These are phyloP conservation scores for Flaveria bidentis DNA, from an alignment of 129 eudicot species.

Conservation along the genomic window DNA sequence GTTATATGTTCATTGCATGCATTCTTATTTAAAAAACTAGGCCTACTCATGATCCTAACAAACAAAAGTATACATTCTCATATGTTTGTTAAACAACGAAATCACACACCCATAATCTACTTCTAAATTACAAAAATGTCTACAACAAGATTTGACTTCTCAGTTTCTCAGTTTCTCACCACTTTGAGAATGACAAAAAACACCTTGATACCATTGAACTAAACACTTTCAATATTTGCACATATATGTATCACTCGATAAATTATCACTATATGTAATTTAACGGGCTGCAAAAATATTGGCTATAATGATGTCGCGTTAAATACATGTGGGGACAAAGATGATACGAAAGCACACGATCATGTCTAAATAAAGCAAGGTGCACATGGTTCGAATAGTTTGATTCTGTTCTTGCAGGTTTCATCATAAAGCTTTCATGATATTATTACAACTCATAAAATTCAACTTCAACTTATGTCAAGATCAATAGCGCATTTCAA, in stretches of 20 bases:
- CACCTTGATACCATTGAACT: too few relatives aligned
- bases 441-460: conserved; percentile 12
- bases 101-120: too few relatives aligned
- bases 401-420: conserved; percentile 30
- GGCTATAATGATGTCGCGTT: background rate
- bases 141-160: too few relatives aligned
- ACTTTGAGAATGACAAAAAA: too few relatives aligned
- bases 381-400: conserved; percentile 36
- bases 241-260: background rate
- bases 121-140: too few relatives aligned
- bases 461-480: background rate
- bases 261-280: background rate
- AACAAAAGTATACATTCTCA: too few relatives aligned
- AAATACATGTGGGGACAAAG: conserved; percentile 22
- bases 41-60: too few relatives aligned
- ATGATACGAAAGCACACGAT: conserved; percentile 17
- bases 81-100: too few relatives aligned
- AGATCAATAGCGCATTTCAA: conserved; percentile 23
- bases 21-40: too few relatives aligned
- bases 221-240: too few relatives aligned
- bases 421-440: conserved; percentile 6
- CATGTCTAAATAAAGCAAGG: conserved; percentile 12
- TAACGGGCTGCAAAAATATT: background rate
- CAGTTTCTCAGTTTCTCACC: too few relatives aligned
- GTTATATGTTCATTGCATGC: background rate